Evolutionary conservation across 805 yeast species (phyloP).

Genomic region (Myxozyma melibiosi): DNA sequence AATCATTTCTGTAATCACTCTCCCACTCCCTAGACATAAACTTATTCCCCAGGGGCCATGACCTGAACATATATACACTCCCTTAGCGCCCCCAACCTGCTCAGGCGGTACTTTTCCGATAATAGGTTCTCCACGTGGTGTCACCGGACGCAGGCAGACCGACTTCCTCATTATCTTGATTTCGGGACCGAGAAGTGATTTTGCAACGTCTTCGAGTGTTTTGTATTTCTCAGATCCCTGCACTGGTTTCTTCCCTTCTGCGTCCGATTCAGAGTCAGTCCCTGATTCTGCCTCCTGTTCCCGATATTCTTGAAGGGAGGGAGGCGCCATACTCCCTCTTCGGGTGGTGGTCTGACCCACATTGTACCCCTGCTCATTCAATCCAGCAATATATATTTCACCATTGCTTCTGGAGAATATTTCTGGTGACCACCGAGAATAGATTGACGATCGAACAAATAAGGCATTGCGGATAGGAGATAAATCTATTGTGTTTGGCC

Average conservation of each 20-base stretch:
- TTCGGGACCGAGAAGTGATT: conserved; percentile 30
- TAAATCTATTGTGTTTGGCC: neutral
- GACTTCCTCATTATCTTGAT: conserved; percentile 19
- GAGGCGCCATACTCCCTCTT: conserved; percentile 25
- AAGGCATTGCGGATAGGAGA: conserved; percentile 18
- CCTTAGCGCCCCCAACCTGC: conserved; percentile 18
- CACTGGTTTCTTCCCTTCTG: neutral
- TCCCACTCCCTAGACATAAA: conserved; percentile 85
- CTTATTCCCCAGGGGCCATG: conserved; percentile 94
- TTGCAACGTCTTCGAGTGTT: conserved; percentile 18
- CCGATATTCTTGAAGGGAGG: neutral
- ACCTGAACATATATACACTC: conserved; percentile 50
- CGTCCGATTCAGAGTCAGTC: conserved; percentile 3
- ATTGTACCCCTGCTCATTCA: conserved; percentile 32
- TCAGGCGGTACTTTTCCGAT: conserved; percentile 28
- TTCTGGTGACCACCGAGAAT: conserved; percentile 32
- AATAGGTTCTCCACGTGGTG: conserved; percentile 34
- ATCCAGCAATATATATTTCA: conserved; percentile 33
- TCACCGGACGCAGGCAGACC: conserved; percentile 31
- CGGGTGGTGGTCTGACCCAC: conserved; percentile 3
- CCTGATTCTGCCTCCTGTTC: neutral
- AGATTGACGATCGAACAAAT: conserved; percentile 25
- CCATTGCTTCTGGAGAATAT: conserved; percentile 34
- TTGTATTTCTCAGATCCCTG: conserved; percentile 16
- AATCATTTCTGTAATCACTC: conserved; percentile 72